Percentiles rank a stretch among this genome's conserved stretches.
phyloP scores from a whole-genome alignment of 2,329 filamentous ascomycete genomes.

The Ophiostoma sp. region DNA sequence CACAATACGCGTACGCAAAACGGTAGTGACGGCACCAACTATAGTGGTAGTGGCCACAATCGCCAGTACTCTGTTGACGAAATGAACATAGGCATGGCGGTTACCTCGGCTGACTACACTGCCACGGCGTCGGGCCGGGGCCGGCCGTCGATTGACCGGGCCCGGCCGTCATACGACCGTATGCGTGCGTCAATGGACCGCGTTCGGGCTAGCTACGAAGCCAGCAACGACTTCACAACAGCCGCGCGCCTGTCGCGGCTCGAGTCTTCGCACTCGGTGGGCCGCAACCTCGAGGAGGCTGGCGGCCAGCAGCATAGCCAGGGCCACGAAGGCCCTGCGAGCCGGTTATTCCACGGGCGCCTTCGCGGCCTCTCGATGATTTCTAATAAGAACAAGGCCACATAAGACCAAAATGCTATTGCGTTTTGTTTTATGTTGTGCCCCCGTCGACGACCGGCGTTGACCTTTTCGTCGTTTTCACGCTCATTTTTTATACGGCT shows the following conservation, averaged over 20 bases:
- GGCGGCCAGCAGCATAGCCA: neutral
- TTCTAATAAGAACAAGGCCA: conserved; percentile 34
- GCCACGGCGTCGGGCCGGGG: conserved; percentile 6
- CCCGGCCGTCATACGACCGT: conserved; percentile 83
- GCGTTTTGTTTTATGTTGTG: neutral
- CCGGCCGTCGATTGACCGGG: conserved; percentile 60
- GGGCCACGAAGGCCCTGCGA: conserved; percentile 1
- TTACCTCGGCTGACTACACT: conserved; percentile 31
- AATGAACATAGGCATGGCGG: conserved; percentile 62
- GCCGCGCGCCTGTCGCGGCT: conserved; percentile 81
- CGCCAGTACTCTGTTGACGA: conserved; percentile 49
- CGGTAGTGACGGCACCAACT: conserved; percentile 91
- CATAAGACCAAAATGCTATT: neutral
- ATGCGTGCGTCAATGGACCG: conserved; percentile 85
- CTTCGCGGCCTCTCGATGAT: conserved; percentile 36
- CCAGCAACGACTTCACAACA: conserved; percentile 86
- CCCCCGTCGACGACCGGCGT: neutral
- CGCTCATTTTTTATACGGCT: neutral
- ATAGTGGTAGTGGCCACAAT: conserved; percentile 39
- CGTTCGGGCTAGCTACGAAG: conserved; percentile 79
- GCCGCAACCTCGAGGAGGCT: conserved; percentile 6
- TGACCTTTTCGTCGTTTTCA: neutral
- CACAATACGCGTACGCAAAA: conserved; percentile 84
- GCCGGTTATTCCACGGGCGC: conserved; percentile 32
- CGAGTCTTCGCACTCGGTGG: conserved; percentile 67